Conservation (phyloP, 805 yeast species). For the Metschnikowia chrysomelidarum region DNA sequence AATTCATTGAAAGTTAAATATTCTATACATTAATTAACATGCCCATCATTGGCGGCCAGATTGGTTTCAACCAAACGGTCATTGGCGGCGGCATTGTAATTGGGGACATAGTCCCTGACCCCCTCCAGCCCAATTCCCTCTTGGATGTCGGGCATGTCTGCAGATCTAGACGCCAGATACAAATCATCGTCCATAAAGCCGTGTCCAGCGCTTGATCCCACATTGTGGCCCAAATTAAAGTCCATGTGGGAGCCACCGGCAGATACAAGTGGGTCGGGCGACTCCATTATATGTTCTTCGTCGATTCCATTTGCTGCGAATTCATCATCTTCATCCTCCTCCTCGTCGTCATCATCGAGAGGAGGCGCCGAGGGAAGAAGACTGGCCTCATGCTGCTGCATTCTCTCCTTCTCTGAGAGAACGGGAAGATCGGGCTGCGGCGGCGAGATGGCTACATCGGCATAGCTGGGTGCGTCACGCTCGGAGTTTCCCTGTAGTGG, state of each 20-base stretch:
- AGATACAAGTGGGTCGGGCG: no score
- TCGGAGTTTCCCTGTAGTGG: conserved; percentile 2
- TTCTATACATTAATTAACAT: not conserved
- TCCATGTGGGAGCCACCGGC: no score
- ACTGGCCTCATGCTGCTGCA: conserved; percentile 54
- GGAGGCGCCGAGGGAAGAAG: conserved; percentile 59
- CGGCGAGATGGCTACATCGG: conserved; percentile 18
- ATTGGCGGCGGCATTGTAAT: conserved; percentile 28
- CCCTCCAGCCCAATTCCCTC: conserved; percentile 22
- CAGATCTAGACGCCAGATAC: conserved; percentile 16
- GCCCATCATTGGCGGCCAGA: no score
- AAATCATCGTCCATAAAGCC: conserved; percentile 18
- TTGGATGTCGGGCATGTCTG: conserved; percentile 14
- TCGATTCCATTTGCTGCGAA: not conserved
- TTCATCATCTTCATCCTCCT: conserved; percentile 9
- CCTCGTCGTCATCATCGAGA: conserved; percentile 22
- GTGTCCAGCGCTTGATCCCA: no score
- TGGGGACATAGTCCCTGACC: conserved; percentile 33
- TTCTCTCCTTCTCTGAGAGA: conserved; percentile 57
- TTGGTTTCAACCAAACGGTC: conserved; percentile 23
- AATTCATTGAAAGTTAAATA: no score
- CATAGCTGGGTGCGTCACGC: conserved; percentile 24
- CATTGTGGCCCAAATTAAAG: no score
- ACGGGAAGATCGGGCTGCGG: conserved; percentile 15
- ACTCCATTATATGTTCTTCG: no score